A percentile compares a stretch with the other conserved stretches of the same genome.
Evolutionary conservation across 192 early-diverging fungal genomes (phyloP).

Genomic region (Coemansia sp.): DNA sequence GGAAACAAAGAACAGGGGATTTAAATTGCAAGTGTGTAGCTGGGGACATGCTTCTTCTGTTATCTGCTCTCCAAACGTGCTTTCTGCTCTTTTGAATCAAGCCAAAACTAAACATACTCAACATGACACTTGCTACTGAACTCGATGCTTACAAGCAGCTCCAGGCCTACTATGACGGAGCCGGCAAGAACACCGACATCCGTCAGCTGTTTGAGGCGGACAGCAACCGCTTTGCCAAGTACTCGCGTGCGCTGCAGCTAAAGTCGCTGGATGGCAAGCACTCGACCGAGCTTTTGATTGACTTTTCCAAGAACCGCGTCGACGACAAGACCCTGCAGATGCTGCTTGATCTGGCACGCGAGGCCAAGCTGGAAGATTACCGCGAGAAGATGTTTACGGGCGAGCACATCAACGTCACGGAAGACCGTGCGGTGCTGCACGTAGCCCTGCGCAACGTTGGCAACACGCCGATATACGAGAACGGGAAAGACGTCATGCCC

Average conservation of each 20-base stretch:
- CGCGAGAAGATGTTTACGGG: slow-evolving; percentile 94
- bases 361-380: slow-evolving; percentile 83
- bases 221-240: slow-evolving; percentile 73
- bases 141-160: slow-evolving; percentile 86
- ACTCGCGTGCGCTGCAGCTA: slow-evolving; percentile 69
- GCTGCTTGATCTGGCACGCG: slow-evolving; percentile 78
- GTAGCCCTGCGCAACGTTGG: slow-evolving; percentile 89
- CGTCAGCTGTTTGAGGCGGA: slow-evolving; percentile 80
- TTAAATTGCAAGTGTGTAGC: neutral
- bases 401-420: slow-evolving; percentile 95
- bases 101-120: neutral
- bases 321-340: slow-evolving; percentile 76
- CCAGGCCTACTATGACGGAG: slow-evolving; percentile 80
- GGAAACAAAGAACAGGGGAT: neutral
- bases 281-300: slow-evolving; percentile 71
- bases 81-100: slow-evolving; percentile 1
- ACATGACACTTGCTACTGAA: slow-evolving; percentile 73
- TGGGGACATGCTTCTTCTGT: neutral
- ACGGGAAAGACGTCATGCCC: slow-evolving; percentile 91
- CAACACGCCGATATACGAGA: slow-evolving; percentile 79
- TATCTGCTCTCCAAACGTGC: neutral
- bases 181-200: slow-evolving; percentile 72
- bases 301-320: slow-evolving; percentile 96
- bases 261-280: slow-evolving; percentile 54
- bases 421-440: slow-evolving; percentile 94